phyloP scores from a whole-genome alignment of 345 rosid genomes.

The Cardamine occulta region DNA sequence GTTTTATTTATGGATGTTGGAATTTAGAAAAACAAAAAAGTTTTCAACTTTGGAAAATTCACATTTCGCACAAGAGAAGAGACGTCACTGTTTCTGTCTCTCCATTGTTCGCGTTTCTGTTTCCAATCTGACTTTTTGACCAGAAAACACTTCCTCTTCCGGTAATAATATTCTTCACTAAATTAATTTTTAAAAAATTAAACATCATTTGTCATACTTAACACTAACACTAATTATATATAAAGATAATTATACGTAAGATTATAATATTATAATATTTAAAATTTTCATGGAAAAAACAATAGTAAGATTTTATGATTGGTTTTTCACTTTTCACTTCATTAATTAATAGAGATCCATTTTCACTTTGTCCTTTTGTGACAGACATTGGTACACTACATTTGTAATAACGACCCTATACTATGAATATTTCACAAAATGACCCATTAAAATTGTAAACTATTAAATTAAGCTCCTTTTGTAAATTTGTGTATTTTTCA shows the following conservation, averaged over 20 bases:
- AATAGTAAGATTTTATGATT: neutral
- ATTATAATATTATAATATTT: neutral
- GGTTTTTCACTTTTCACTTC: constrained; percentile 18
- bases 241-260: neutral
- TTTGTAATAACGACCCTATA: constrained; percentile 1
- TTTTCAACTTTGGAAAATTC: neutral
- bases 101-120: constrained; percentile 33
- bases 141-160: constrained; percentile 25
- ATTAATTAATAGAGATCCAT: neutral
- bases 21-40: neutral
- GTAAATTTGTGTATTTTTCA: constrained; percentile 11
- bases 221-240: neutral
- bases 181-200: neutral
- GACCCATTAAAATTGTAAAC: neutral
- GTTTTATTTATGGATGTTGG: constrained; percentile 19
- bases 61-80: neutral
- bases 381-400: neutral
- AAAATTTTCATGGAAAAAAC: neutral
- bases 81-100: constrained; percentile 36
- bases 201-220: neutral
- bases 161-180: neutral
- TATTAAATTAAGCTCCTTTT: neutral
- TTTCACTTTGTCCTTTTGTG: constrained; percentile 25
- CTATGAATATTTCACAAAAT: neutral
- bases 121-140: constrained; percentile 31